phyloP scores from a whole-genome alignment of 176 grass and related monocot species.

The Chloris gayana region DNA sequence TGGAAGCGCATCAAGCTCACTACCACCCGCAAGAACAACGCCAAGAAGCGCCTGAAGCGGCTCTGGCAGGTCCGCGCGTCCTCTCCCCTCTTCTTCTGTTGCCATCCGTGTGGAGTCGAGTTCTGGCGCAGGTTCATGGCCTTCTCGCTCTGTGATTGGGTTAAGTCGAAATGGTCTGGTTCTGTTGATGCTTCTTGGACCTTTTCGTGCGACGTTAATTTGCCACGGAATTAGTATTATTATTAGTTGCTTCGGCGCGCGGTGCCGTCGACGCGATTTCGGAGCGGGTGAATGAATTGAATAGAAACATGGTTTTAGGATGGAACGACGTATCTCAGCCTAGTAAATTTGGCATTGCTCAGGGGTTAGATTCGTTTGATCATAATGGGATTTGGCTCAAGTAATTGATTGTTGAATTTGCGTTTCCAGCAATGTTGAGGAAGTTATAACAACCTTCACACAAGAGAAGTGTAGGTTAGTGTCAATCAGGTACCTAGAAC shows the following conservation, averaged over 20 bases:
- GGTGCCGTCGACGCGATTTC: neutral
- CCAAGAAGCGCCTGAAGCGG: constrained; percentile 82
- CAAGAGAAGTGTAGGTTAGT: neutral
- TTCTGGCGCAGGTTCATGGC: no score
- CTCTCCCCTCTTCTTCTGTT: neutral
- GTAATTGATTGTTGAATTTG: neutral
- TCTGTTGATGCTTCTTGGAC: neutral
- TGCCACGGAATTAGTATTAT: neutral
- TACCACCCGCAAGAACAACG: constrained; percentile 90
- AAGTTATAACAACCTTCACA: neutral
- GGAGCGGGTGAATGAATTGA: neutral
- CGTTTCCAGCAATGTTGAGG: neutral
- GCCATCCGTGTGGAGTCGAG: neutral
- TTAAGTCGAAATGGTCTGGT: neutral
- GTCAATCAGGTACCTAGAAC: neutral
- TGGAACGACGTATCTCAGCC: neutral
- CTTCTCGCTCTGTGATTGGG: neutral
- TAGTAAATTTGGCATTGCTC: neutral
- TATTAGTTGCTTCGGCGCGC: neutral
- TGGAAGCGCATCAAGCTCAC: constrained; percentile 98
- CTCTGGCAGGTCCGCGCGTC: constrained; percentile 71
- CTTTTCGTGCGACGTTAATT: neutral
- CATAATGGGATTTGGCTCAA: neutral
- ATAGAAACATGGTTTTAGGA: neutral
- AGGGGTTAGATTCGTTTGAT: neutral